Evolutionary conservation across 768 basidiomycete genomes (phyloP).

Genomic region (Amanita exitialis): DNA sequence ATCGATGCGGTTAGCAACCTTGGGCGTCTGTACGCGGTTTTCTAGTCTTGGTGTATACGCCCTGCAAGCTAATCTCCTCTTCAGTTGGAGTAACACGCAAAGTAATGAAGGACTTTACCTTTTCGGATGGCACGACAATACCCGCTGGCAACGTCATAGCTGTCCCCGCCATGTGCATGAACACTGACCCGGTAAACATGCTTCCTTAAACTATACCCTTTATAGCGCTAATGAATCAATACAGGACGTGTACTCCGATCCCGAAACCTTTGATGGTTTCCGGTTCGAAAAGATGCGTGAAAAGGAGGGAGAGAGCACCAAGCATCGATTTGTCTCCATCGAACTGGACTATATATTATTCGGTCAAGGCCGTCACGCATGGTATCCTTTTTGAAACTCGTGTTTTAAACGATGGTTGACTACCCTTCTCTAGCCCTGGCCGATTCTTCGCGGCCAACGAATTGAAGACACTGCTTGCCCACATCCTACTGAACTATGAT

Average conservation of each 20-base stretch:
- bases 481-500: conserved; percentile 23
- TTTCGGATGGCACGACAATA: conserved; percentile 17
- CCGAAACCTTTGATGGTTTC: conserved; percentile 26
- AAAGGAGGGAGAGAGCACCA: conserved; percentile 15
- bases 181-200: conserved; percentile 2
- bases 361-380: conserved; percentile 18
- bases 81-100: conserved; percentile 18
- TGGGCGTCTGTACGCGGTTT: conserved; percentile 12
- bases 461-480: conserved; percentile 21
- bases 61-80: conserved; percentile 15
- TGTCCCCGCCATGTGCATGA: conserved; percentile 7
- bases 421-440: conserved; percentile 14
- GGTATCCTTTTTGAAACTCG: neutral
- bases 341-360: conserved; percentile 21
- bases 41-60: neutral
- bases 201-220: neutral
- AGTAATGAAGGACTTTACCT: conserved; percentile 27
- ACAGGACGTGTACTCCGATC: conserved; percentile 23
- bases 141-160: conserved; percentile 16
- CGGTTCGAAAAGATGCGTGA: conserved; percentile 26
- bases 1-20: conserved; percentile 18
- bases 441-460: conserved; percentile 26
- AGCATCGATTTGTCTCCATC: conserved; percentile 21
- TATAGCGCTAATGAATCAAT: neutral
- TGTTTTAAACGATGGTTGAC: neutral